Base-by-base conservation (phyloP, 495 filamentous ascomycete species). In the Penicillium goetzii region DNA sequence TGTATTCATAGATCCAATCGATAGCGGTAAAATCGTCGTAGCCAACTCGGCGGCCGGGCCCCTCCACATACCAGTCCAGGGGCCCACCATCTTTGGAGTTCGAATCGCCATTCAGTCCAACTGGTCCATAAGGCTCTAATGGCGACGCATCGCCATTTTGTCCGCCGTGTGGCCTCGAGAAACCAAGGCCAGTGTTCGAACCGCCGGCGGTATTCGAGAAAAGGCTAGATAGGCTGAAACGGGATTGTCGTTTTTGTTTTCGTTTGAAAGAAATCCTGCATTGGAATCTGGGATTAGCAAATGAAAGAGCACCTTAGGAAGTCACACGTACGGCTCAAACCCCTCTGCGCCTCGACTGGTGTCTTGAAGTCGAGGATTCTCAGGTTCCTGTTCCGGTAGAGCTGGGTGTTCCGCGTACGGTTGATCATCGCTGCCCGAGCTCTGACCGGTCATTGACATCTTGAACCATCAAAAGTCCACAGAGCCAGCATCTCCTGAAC, bases 1-100 rank as follows among this genome's bases (percentile, higher is more conserved):
- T 95, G 73, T 99, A 97, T 76, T 99, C 95, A 72, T 97, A 98
- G 68, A 97, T 98, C 95, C 95, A 99, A 79, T 99, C 95, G 74
- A 99, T 99, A 15, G 96, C 95, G 15, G 96, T 97, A 70, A 97
- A 83, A 78, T 99, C 91, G 67, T 97, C 95, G 76, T 99, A 99
- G 55, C 90, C 93, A 28, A 97, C 93, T 68, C 95, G 87, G 54
- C 93, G 84, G 2, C 95, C 95, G 5, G 92, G 93, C 6, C 92
- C 92, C 76, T 97, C 93, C 43, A 90, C 85, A 74, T 95, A 91
- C 95, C 94, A 97, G 74, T 97, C 92, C 25, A 90, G 69, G 21
- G 86, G 81, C 17, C 74, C 79, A 26, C 83, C 87, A 69, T 93
- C 90, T 72, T 93, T 93, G 25, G 80, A 78, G 4, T 75, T 74